These are phyloP conservation scores for Camellia lanceoleosa DNA, from an alignment of 148 eudicot species.

Conservation along the genomic window DNA sequence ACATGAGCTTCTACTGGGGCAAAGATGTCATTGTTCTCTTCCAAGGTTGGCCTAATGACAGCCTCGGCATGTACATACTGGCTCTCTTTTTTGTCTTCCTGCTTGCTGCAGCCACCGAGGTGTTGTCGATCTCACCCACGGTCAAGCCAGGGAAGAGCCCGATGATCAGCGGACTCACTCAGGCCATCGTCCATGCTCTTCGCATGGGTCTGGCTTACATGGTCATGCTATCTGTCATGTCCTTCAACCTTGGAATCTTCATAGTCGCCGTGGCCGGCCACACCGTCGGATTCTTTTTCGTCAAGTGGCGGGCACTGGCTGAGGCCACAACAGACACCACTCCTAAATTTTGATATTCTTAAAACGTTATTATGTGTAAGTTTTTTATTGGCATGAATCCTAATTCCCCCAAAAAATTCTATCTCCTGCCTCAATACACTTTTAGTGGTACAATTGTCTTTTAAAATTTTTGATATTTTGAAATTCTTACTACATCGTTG, in stretches of 20 bases:
- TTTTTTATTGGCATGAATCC: too few species aligned
- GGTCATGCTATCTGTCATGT: constrained; percentile 53
- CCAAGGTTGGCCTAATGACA: constrained; percentile 36
- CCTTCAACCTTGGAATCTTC: constrained; percentile 43
- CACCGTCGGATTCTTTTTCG: constrained; percentile 27
- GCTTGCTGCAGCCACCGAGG: constrained; percentile 21
- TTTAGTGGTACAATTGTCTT: too few species aligned
- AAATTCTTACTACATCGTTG: too few species aligned
- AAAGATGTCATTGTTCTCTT: constrained; percentile 30
- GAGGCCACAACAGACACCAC: background rate
- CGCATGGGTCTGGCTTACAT: constrained; percentile 34
- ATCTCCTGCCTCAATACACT: too few species aligned
- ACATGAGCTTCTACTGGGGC: constrained; percentile 47
- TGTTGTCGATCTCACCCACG: constrained; percentile 11
- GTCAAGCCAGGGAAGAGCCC: constrained; percentile 14
- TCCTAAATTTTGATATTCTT: constrained; percentile 8
- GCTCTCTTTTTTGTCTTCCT: constrained; percentile 29
- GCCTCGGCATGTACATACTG: constrained; percentile 32
- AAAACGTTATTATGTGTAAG: too few species aligned
- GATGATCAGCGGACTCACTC: background rate
- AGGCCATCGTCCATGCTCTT: constrained; percentile 23
- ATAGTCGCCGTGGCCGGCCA: constrained; percentile 38
- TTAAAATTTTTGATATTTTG: too few species aligned
- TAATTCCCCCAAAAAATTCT: too few species aligned
- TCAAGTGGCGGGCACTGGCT: constrained; percentile 17